Conservation (phyloP, 441 rosid species). For the Gossypium davidsonii region DNA sequence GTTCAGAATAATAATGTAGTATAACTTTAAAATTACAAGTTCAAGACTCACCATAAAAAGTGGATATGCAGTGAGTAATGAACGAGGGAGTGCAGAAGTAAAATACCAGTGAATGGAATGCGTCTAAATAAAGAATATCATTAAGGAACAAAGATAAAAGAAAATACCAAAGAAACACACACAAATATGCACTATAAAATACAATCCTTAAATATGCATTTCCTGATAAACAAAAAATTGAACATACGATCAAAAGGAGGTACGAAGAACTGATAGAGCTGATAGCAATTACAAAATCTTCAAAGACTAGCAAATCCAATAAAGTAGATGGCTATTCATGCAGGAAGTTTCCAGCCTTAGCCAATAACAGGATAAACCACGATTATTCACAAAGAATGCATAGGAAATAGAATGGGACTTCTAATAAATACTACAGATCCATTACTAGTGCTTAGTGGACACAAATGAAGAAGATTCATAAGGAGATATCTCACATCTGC, state of each 20-base stretch:
- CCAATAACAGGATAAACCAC: background rate
- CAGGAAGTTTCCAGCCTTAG: background rate
- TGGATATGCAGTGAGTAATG: constrained; percentile 81
- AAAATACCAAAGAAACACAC: background rate
- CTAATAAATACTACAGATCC: background rate
- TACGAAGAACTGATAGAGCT: background rate
- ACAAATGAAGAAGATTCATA: background rate
- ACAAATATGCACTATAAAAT: background rate
- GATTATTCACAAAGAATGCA: background rate
- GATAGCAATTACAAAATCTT: background rate
- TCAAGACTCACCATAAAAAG: constrained; percentile 65
- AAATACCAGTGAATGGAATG: constrained; percentile 91
- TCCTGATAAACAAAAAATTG: background rate
- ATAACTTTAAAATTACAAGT: background rate
- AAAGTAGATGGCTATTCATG: background rate
- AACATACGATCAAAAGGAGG: background rate
- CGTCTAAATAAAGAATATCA: constrained; percentile 44
- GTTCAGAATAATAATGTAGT: background rate
- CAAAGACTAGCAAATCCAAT: background rate
- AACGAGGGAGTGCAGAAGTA: constrained; percentile 93
- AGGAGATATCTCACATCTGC: background rate
- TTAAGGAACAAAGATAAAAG: constrained; percentile 33
- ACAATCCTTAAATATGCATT: background rate
- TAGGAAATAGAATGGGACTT: background rate
- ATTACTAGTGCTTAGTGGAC: background rate